phyloP scores from a whole-genome alignment of 352 stramenopile genomes.

The Phytophthora quininea region DNA sequence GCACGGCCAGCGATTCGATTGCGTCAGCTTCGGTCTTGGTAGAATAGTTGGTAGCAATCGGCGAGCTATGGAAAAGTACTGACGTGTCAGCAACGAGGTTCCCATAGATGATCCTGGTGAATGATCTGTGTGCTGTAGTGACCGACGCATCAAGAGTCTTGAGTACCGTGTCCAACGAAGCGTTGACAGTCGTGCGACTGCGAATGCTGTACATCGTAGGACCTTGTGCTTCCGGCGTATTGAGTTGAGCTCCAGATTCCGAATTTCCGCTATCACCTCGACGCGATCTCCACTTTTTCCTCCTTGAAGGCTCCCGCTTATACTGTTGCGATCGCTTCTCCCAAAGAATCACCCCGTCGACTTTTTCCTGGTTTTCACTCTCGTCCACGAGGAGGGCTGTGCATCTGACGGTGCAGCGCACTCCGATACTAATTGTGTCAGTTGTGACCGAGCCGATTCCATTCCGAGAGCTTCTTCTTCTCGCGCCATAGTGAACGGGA shows the following conservation, averaged over 20 bases:
- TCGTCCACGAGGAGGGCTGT: constrained; percentile 26
- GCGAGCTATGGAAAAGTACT: constrained; percentile 71
- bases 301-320: constrained; percentile 18
- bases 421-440: constrained; percentile 41
- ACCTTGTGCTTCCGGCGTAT: constrained; percentile 4
- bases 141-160: constrained; percentile 64
- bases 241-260: neutral
- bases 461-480: constrained; percentile 45
- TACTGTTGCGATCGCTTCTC: constrained; percentile 43
- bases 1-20: constrained; percentile 61
- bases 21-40: constrained; percentile 15
- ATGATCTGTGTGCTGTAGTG: constrained; percentile 64
- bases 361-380: constrained; percentile 45
- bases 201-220: constrained; percentile 54
- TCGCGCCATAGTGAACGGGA: constrained; percentile 53
- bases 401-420: constrained; percentile 24
- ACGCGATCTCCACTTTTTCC: constrained; percentile 19
- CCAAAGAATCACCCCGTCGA: constrained; percentile 47
- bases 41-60: constrained; percentile 12
- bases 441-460: constrained; percentile 27
- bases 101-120: constrained; percentile 80
- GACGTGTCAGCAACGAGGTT: constrained; percentile 71
- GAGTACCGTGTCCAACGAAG: constrained; percentile 60
- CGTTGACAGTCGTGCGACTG: constrained; percentile 59
- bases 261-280: neutral